Conservation (phyloP, 805 yeast genomes). For the Ogataea angusta region DNA sequence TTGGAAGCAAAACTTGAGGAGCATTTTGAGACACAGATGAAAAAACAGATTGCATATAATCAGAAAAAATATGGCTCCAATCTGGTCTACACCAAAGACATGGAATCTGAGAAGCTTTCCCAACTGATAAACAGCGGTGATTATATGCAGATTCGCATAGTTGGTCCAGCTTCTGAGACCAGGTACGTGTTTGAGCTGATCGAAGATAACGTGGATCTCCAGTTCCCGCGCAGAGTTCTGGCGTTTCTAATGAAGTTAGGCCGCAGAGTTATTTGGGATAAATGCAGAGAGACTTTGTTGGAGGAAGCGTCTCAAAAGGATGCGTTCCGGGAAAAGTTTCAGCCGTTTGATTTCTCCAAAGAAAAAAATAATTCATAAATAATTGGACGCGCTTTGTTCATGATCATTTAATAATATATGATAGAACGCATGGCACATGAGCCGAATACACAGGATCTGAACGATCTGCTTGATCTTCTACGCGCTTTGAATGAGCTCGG, state of each 20-base stretch:
- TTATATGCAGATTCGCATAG: constrained; percentile 35
- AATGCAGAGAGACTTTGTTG: constrained; percentile 61
- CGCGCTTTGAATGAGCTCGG: constrained; percentile 14
- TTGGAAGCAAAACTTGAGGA: constrained; percentile 40
- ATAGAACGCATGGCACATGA: constrained; percentile 8
- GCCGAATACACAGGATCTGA: constrained; percentile 8
- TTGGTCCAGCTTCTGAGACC: constrained; percentile 14
- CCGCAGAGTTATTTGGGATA: constrained; percentile 71
- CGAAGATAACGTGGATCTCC: constrained; percentile 54
- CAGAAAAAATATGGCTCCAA: constrained; percentile 7
- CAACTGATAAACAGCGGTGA: constrained; percentile 33
- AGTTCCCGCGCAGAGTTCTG: constrained; percentile 78
- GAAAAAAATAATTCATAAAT: constrained; percentile 8
- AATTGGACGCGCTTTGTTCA: constrained; percentile 13
- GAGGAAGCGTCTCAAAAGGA: constrained; percentile 65
- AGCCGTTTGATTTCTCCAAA: constrained; percentile 50
- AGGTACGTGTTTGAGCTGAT: constrained; percentile 30
- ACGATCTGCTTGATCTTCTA: constrained; percentile 17
- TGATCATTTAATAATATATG: constrained; percentile 8
- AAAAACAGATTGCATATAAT: constrained; percentile 9
- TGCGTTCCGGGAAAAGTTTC: constrained; percentile 54
- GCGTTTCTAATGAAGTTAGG: constrained; percentile 61
- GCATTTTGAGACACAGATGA: constrained; percentile 42
- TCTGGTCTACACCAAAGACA: constrained; percentile 10
- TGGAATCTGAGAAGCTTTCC: constrained; percentile 20